A percentile compares a stretch with the other conserved stretches of the same genome.
phyloP scores from a whole-genome alignment of 805 yeast species.

The Kodamaea restingae region DNA sequence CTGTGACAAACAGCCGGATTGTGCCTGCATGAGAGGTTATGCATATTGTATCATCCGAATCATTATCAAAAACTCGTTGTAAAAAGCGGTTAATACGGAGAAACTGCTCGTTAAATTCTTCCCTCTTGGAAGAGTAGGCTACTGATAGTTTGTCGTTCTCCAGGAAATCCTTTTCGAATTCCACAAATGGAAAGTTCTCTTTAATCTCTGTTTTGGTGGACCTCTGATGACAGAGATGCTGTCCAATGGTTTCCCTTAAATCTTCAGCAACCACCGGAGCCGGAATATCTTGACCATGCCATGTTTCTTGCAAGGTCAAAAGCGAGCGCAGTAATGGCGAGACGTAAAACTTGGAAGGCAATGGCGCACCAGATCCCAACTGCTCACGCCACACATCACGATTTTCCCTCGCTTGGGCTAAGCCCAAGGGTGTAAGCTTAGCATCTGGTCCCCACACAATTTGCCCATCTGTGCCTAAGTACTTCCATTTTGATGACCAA shows the following conservation, averaged over 20 bases:
- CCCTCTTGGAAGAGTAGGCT: conserved; percentile 10
- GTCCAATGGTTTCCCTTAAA: conserved; percentile 24
- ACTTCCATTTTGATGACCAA: conserved; percentile 22
- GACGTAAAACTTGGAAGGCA: conserved; percentile 23
- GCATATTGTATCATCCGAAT: conserved; percentile 14
- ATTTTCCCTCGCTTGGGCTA: conserved; percentile 23
- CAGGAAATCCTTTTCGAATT: conserved; percentile 18
- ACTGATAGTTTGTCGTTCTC: conserved; percentile 18
- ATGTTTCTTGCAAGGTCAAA: conserved; percentile 19
- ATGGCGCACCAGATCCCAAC: conserved; percentile 18
- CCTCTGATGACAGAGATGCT: conserved; percentile 24
- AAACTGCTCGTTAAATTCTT: conserved; percentile 18
- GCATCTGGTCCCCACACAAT: conserved; percentile 25
- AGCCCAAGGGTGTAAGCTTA: conserved; percentile 21
- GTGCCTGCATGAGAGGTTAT: conserved; percentile 29
- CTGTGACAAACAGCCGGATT: conserved; percentile 22
- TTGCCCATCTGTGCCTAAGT: conserved; percentile 23
- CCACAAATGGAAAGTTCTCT: conserved; percentile 14
- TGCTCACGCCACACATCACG: conserved; percentile 18
- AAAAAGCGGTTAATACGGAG: conserved; percentile 19
- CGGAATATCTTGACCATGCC: conserved; percentile 18
- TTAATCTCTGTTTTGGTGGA: conserved; percentile 15
- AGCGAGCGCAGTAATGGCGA: conserved; percentile 26
- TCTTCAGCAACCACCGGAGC: conserved; percentile 18
- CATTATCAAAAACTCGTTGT: conserved; percentile 18